A percentile compares a stretch with the other conserved stretches of the same genome.
Evolutionary conservation across 2,329 filamentous ascomycete genomes (phyloP).

Genomic region (Diaporthe longicolla): DNA sequence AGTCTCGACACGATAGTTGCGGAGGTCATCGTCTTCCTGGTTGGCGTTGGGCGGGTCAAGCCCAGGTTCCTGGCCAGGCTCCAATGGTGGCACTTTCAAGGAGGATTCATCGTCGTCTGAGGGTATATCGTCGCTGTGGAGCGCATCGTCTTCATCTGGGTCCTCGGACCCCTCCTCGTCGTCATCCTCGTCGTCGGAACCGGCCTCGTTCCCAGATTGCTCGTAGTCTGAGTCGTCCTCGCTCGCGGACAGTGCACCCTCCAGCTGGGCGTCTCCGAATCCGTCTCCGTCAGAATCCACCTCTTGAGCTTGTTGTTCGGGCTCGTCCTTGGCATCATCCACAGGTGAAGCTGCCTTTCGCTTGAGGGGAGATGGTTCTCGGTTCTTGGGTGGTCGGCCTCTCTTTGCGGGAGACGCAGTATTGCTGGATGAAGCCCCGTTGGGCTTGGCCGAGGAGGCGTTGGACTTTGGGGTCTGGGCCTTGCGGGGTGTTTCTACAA

Average conservation of each 20-base stretch:
- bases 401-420: conserved; percentile 24
- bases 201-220: conserved; percentile 62
- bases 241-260: conserved; percentile 69
- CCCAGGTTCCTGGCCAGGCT: conserved; percentile 41
- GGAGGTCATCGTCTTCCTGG: conserved; percentile 56
- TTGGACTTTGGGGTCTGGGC: conserved; percentile 27
- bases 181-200: conserved; percentile 62
- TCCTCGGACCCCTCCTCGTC: conserved; percentile 58
- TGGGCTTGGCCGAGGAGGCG: conserved; percentile 10
- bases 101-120: conserved; percentile 50
- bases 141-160: conserved; percentile 55
- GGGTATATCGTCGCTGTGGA: conserved; percentile 59
- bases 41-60: conserved; percentile 52
- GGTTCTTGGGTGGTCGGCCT: conserved; percentile 25
- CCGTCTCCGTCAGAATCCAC: conserved; percentile 68
- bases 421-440: neutral
- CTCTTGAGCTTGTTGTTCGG: neutral
- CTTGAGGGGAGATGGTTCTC: conserved; percentile 62
- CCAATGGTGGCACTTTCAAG: conserved; percentile 37
- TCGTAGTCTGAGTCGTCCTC: conserved; percentile 72
- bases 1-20: conserved; percentile 71
- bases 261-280: conserved; percentile 67
- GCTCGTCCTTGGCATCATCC: conserved; percentile 60
- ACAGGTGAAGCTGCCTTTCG: conserved; percentile 70
- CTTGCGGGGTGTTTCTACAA: conserved; percentile 34